Conservation (phyloP, 2,329 filamentous ascomycete genomes). For the Verticillium nubilum region DNA sequence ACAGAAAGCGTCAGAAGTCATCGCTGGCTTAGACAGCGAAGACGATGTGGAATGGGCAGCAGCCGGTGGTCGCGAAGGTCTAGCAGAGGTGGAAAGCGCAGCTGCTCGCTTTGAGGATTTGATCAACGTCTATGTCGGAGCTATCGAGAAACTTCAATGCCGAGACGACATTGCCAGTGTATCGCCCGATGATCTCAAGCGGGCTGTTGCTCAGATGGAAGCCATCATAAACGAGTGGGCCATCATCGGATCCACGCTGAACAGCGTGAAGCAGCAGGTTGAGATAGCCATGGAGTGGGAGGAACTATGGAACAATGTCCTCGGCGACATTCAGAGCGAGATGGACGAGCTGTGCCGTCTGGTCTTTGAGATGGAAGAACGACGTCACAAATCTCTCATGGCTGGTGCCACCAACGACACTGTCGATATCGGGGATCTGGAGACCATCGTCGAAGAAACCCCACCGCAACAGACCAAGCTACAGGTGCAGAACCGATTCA, state of each 20-base stretch:
- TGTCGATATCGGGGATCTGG: constrained; percentile 79
- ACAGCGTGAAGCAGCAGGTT: constrained; percentile 80
- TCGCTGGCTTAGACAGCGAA: constrained; percentile 84
- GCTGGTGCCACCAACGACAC: constrained; percentile 56
- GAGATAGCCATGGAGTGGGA: constrained; percentile 99
- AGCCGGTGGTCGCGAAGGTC: constrained; percentile 73
- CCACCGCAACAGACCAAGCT: constrained; percentile 46
- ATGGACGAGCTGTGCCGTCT: constrained; percentile 71
- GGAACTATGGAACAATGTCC: constrained; percentile 87
- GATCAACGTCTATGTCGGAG: constrained; percentile 85
- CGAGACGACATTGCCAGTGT: constrained; percentile 71
- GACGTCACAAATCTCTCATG: constrained; percentile 73
- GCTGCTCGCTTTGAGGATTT: constrained; percentile 82
- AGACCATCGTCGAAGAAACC: constrained; percentile 88
- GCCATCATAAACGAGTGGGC: constrained; percentile 78
- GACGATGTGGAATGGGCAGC: constrained; percentile 98
- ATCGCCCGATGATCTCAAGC: constrained; percentile 63
- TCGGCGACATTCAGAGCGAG: constrained; percentile 90
- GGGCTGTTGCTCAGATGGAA: constrained; percentile 85
- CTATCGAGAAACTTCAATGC: constrained; percentile 86
- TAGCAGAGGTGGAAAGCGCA: constrained; percentile 67
- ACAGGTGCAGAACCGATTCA: constrained; percentile 59
- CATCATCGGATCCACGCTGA: constrained; percentile 71
- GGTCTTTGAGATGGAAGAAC: constrained; percentile 97
- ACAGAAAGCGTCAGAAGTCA: constrained; percentile 81